Percentiles rank a stretch among this genome's conserved stretches.
Evolutionary conservation across 2,329 filamentous ascomycete genomes (phyloP).

Genomic region (Fusarium nematophilum): DNA sequence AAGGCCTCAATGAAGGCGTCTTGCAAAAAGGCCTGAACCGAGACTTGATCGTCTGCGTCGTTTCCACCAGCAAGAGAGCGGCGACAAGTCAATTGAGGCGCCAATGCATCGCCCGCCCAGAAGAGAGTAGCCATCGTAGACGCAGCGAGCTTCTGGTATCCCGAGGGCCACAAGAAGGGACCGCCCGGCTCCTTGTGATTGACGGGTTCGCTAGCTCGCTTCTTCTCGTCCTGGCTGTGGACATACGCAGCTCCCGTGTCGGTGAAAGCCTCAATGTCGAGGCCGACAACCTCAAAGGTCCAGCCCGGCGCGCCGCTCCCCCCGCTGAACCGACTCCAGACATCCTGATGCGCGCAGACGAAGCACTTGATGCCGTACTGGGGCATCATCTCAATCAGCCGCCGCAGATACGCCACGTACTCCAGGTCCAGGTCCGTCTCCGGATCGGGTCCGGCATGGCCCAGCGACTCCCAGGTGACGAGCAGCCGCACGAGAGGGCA

Average conservation of each 20-base stretch:
- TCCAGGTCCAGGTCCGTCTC: constrained; percentile 50
- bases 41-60: constrained; percentile 34
- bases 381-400: constrained; percentile 52
- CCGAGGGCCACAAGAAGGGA: constrained; percentile 52
- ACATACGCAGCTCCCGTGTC: constrained; percentile 50
- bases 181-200: constrained; percentile 50
- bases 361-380: constrained; percentile 54
- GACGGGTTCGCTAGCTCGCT: constrained; percentile 34
- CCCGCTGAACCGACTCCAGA: constrained; percentile 56
- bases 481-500: constrained; percentile 53
- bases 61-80: constrained; percentile 29
- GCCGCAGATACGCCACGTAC: constrained; percentile 53
- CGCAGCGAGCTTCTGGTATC: constrained; percentile 52
- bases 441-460: constrained; percentile 48
- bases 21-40: constrained; percentile 47
- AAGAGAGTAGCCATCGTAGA: constrained; percentile 47
- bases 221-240: constrained; percentile 50
- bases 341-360: constrained; percentile 57
- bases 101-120: constrained; percentile 46
- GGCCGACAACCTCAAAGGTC: constrained; percentile 55
- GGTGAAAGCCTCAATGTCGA: constrained; percentile 52
- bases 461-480: constrained; percentile 57
- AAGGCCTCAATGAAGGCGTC: constrained; percentile 50
- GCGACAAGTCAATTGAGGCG: constrained; percentile 41
- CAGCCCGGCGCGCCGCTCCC: constrained; percentile 56